Evolutionary conservation across 2,329 filamentous ascomycete species (phyloP), one percentile per base, ranked within the genome.

Genomic region (Aspergillus ruber): DNA sequence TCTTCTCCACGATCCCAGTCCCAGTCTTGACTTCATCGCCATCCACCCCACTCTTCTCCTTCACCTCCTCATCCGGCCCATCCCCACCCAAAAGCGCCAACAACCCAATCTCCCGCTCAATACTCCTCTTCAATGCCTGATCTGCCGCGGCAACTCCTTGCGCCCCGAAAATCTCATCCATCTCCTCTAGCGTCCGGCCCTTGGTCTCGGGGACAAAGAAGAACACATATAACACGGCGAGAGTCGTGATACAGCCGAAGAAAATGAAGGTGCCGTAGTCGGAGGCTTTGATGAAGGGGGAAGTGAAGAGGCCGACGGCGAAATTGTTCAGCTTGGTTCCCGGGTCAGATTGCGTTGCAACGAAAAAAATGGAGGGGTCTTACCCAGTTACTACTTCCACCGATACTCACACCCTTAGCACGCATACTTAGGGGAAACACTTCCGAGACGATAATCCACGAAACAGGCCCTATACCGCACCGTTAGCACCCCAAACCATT

Each of bases 401-500:
- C 59, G 4, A 68, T 52, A 52, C 55, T 58, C 12, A 63, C 59
- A 6, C 67, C 66, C 51, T 88, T 86, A 1, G 86, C 79, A 1
- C 84, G 77, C 25, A 82, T 82, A 50, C 78, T 82, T 3, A 88
- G 68, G 0, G 85, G 85, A 80, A 83, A 90, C 42, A 89, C 81
- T 66, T 89, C 85, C 1, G 83, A 80, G 1, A 86, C 77, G 42
- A 90, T 75, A 51, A 87, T 86, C 85, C 86, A 90, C 0, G 82
- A 78, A 52, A 82, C 84, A 2, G 85, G 85, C 0, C 61, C 61
- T 58, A 10, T 10, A 5, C 10, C 25, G 25, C 25, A 29, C 4
- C 25, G 10, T 29, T 29, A 29, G 25, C 25, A 12, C 25, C 3
- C 10, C 25, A 29, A 10, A 9, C 25, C 25, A 29, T 29, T 10